Evolutionary conservation across 2,329 filamentous ascomycete species (phyloP), one percentile per base, ranked within the genome.

Genomic region (Neofusicoccum cordaticola): DNA sequence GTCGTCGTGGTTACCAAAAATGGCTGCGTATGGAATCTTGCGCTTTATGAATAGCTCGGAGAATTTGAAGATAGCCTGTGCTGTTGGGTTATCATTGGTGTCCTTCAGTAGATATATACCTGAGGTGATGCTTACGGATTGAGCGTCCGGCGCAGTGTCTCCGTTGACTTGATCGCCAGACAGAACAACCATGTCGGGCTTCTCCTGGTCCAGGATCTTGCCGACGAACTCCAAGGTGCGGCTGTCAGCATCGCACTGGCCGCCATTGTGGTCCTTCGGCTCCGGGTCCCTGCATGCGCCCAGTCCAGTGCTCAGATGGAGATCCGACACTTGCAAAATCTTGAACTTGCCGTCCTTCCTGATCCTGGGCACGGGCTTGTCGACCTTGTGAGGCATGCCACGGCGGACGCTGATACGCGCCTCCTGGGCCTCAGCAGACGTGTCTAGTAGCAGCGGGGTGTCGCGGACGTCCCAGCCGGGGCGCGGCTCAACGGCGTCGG

Each of bases 1-100:
- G 72, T 98, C 94, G 73, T 99, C 95, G 77, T 99, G 95, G 75
- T 99, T 99, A 64, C 95, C 95, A 73, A 98, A 97, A 66, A 99
- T 98, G 66, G 90, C 89, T 15, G 93, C 91, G 72, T 96, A 98
- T 0, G 95, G 95, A 42, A 98, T 92, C 71, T 92, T 92, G 75
- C 91, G 91, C 75, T 92, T 88, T 67, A 92, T 90, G 58, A 99
- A 86, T 12, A 96, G 83, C 53, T 91, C 88, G 5, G 92, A 90
- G 71, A 93, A 92, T 79, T 99, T 99, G 83, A 96, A 97, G 66
- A 99, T 90, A 42, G 94, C 91, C 87, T 90, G 56, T 50, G 65
- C 68, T 67, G 31, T 63, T 51, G 50, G 44, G 17, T 35, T 37
- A 47, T 35, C 42, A 60, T 60, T 47, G 27, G 4, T 60, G 42